Conservation (phyloP, 2,329 filamentous ascomycete genomes). For the Epichloe glyceriae region DNA sequence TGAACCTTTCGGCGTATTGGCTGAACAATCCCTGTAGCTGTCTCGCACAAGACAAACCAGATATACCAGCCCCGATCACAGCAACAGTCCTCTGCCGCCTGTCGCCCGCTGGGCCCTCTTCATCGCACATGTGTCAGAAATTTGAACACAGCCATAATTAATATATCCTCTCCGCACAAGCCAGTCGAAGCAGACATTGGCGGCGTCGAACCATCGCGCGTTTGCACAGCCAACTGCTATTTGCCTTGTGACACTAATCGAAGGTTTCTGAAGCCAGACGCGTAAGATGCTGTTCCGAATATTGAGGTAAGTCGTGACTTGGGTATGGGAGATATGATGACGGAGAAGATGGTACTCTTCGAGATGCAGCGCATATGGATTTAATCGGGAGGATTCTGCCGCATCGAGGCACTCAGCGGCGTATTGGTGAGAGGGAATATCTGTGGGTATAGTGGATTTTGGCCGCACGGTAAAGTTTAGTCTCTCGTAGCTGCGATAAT, state of each 20-base stretch:
- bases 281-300: slow-evolving; percentile 89
- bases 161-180: slow-evolving; percentile 83
- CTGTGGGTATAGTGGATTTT: slow-evolving; percentile 70
- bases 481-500: slow-evolving; percentile 20
- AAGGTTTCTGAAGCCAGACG: slow-evolving; percentile 77
- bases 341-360: slow-evolving; percentile 74
- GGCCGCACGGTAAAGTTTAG: slow-evolving; percentile 49
- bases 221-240: slow-evolving; percentile 89
- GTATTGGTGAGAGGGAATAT: slow-evolving; percentile 62
- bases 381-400: slow-evolving; percentile 77
- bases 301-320: slow-evolving; percentile 92
- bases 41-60: slow-evolving; percentile 80
- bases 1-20: slow-evolving; percentile 61
- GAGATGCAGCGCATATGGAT: slow-evolving; percentile 75
- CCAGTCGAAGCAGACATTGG: slow-evolving; percentile 86
- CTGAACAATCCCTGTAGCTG: slow-evolving; percentile 78
- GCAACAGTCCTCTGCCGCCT: slow-evolving; percentile 59
- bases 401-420: slow-evolving; percentile 84
- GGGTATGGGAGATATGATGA: slow-evolving; percentile 69
- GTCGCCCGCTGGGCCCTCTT: slow-evolving; percentile 21
- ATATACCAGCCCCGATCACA: slow-evolving; percentile 87
- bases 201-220: slow-evolving; percentile 75
- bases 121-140: slow-evolving; percentile 32
- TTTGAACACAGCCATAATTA: slow-evolving; percentile 83
- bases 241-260: slow-evolving; percentile 65